Base-by-base conservation (phyloP, 2,329 filamentous ascomycete species). In the Tolypocladium ophioglossoides region DNA sequence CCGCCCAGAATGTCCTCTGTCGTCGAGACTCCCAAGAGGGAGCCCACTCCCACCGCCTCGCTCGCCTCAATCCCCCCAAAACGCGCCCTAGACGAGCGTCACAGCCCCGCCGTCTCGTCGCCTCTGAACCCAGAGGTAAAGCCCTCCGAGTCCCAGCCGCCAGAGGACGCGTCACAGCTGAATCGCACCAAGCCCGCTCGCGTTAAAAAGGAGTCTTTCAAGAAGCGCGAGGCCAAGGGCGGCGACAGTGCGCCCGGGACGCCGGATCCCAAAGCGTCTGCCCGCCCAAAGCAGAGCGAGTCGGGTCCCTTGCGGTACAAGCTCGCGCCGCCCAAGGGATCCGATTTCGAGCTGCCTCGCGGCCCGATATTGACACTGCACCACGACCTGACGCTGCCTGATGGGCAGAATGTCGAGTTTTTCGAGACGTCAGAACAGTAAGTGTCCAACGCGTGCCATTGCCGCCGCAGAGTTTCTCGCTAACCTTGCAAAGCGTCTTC, bases 101-200 rank as follows among this genome's bases (percentile, higher is more conserved):
- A 91, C 68, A 78, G 78, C 57, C 87, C 87, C 5, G 78, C 83
- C 14, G 77, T 90, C 2, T 83, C 87, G 3, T 91, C 87, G 12
- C 87, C 87, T 32, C 78, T 91, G 57, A 91, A 91, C 62, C 83
- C 84, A 49, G 82, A 86, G 48, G 76, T 78, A 58, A 80, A 66
- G 56, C 61, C 66, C 11, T 65, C 65, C 44, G 73, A 72, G 53
- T 62, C 68, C 3, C 68, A 70, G 24, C 63, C 67, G 16, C 66
- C 68, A 14, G 76, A 79, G 38, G 78, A 82, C 59, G 77, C 74
- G 59, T 57, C 63, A 11, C 67, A 68, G 24, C 53, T 61, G n/a
- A 60, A 59, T 37, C 65, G 67, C 30, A 62, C 63, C 38, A 73
- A 73, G 56, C 72, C 75, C 38, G 63, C 70, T 16, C 73, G 82